Evolutionary conservation across 768 basidiomycete genomes (phyloP), one percentile per base, ranked within the genome.

Genomic region (Tricholoma sp.): DNA sequence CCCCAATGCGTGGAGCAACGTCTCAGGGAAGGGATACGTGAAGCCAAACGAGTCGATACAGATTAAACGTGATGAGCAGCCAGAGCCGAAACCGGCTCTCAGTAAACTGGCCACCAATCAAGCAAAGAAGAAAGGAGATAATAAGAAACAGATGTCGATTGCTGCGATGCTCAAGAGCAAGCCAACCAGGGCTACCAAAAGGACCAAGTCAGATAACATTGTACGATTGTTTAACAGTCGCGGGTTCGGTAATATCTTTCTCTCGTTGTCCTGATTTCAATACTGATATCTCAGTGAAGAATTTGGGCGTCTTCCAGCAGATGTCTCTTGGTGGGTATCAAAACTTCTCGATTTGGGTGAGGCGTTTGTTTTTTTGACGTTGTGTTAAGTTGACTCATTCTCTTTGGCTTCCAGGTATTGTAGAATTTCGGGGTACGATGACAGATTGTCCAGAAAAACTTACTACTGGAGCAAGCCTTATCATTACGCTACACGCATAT

Each of bases 1-100:
- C 20, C 77, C 80, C 18, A 86, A 88, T 63, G 89, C 88, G 9
- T 91, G 88, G 88, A 89, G 87, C 59, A 91, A 85, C 39, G 86
- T 80, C 12, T 86, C 81, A 50, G 89, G 89, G 1, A 82, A 78
- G 61, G 85, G 86, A 3, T 89, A 90, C 57, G 74, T 89, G 36
- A 83, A 83, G 57, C 57, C 72, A 18, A 80, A 81, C n/a, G 89
- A 91, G n/a, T 65, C 75, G 20, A 70, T 91, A 20, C 63, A 65
- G 48, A 72, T 90, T 9, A 79, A 82, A 62, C 77, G 87, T 44
- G 86, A 90, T 45, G 70, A 66, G 36, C 69, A 68, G 8, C 72
- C 77, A 2, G 74, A 75, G 45, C 29, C 64, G 12, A 68, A 68
- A 54, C 44, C 62, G 32, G 66, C 53, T 9, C 54, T 64, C n/a